Conservation (phyloP, 768 basidiomycete species). For the Termitomyces eurrhizus region DNA sequence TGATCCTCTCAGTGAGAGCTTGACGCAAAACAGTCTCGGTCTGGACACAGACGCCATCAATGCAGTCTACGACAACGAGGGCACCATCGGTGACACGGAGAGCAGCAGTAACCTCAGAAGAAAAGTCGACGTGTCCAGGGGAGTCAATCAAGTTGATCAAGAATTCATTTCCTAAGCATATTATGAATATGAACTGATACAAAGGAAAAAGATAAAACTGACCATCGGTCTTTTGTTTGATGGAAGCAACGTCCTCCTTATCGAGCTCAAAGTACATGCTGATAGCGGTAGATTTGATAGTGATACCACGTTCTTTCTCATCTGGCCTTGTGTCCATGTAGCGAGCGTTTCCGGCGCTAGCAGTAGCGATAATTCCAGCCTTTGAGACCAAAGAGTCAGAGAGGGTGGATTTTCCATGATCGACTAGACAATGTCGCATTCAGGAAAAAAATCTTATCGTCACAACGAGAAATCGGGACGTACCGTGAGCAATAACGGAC, state of each 20-base stretch:
- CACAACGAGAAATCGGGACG: constrained; percentile 16
- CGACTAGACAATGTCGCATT: constrained; percentile 51
- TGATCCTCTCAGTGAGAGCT: constrained; percentile 95
- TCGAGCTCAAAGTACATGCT: constrained; percentile 97
- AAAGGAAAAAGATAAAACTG: constrained; percentile 22
- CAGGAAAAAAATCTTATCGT: constrained; percentile 4
- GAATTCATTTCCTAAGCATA: constrained; percentile 74
- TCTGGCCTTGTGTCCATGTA: constrained; percentile 96
- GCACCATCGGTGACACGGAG: constrained; percentile 99
- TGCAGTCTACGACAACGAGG: constrained; percentile 98
- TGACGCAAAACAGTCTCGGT: constrained; percentile 99
- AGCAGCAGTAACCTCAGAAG: constrained; percentile 97
- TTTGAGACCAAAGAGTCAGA: constrained; percentile 98
- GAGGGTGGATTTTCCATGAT: constrained; percentile 99
- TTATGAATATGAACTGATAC: background rate
- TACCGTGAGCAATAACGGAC: constrained; percentile 89
- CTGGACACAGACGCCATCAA: constrained; percentile 99
- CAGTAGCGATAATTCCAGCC: constrained; percentile 93
- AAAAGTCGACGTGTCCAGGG: constrained; percentile 99
- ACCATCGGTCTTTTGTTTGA: constrained; percentile 95
- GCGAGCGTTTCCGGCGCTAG: constrained; percentile 92
- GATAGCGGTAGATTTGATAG: constrained; percentile 98
- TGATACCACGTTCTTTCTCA: constrained; percentile 99
- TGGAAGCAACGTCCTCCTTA: constrained; percentile 78
- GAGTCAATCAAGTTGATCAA: constrained; percentile 99